These are phyloP conservation scores for Kodamaea anthophila DNA, from an alignment of 1,139 yeast species.

Conservation along the genomic window DNA sequence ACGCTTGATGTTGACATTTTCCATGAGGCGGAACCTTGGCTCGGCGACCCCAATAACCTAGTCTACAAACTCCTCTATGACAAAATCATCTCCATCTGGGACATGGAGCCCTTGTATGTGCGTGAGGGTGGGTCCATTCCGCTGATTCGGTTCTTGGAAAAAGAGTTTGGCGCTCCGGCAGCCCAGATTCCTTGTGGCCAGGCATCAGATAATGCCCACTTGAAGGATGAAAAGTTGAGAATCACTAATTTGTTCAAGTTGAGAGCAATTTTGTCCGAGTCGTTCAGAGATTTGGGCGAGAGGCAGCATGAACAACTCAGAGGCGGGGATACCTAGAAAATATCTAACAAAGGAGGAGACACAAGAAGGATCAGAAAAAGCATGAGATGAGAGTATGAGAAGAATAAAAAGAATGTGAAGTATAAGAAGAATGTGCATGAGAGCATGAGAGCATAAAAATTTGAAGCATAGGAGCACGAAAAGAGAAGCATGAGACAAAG, in stretches of 20 bases:
- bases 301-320: too few relatives aligned
- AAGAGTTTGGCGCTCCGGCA: constrained; percentile 77
- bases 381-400: too few relatives aligned
- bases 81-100: constrained; percentile 62
- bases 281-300: constrained; percentile 37
- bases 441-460: too few relatives aligned
- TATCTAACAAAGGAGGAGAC: too few relatives aligned
- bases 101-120: constrained; percentile 67
- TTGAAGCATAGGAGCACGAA: too few relatives aligned
- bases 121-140: constrained; percentile 98
- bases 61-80: constrained; percentile 62
- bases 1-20: constrained; percentile 51
- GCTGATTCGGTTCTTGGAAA: constrained; percentile 77
- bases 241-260: constrained; percentile 72
- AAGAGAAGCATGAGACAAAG: too few relatives aligned
- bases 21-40: constrained; percentile 94
- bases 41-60: constrained; percentile 74
- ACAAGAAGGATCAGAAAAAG: too few relatives aligned
- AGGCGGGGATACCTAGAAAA: too few relatives aligned
- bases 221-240: constrained; percentile 79
- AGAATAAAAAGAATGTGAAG: too few relatives aligned
- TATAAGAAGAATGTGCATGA: too few relatives aligned
- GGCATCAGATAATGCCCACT: constrained; percentile 89
- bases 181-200: constrained; percentile 97
- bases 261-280: constrained; percentile 55